Evolutionary conservation across 116 monocot genomes (phyloP).

Genomic region (Zostera marina): DNA sequence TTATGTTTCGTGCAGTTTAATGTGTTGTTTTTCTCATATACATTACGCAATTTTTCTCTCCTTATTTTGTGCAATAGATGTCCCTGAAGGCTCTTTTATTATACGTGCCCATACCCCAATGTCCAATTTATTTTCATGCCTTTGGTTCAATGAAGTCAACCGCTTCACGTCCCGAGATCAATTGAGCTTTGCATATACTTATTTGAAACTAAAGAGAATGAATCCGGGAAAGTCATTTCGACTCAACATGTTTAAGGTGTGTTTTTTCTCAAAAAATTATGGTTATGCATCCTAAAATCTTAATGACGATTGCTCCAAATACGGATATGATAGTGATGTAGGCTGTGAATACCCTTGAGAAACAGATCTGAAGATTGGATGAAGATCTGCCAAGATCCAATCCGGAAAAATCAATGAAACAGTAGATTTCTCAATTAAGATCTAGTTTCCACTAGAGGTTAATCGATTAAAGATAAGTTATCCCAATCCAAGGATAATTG

Average conservation of each 20-base stretch:
- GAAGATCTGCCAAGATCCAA: no score
- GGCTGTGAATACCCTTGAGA: no score
- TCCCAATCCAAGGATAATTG: no score
- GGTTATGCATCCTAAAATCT: no score
- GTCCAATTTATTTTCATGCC: conserved; percentile 83
- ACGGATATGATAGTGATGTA: no score
- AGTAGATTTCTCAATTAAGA: no score
- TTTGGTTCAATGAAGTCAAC: conserved; percentile 88
- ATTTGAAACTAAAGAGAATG: conserved; percentile 66
- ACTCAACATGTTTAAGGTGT: conserved; percentile 84
- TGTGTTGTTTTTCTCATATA: neutral
- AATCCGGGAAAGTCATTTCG: conserved; percentile 57
- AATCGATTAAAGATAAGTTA: no score
- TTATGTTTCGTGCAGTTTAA: neutral
- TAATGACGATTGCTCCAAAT: no score
- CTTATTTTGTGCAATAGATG: conserved; percentile 33
- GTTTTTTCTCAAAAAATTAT: neutral
- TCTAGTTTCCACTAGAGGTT: no score
- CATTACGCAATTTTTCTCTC: neutral
- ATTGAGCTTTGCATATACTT: conserved; percentile 89
- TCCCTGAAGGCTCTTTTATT: conserved; percentile 86
- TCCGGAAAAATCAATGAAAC: no score
- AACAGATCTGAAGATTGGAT: no score
- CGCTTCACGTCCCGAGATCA: conserved; percentile 80
- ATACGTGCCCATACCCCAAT: conserved; percentile 74